Percentiles rank a stretch among this genome's conserved stretches.
These are phyloP conservation scores for Reticulascus tulasneorum DNA, from an alignment of 2,329 filamentous ascomycete species.

Conservation along the genomic window DNA sequence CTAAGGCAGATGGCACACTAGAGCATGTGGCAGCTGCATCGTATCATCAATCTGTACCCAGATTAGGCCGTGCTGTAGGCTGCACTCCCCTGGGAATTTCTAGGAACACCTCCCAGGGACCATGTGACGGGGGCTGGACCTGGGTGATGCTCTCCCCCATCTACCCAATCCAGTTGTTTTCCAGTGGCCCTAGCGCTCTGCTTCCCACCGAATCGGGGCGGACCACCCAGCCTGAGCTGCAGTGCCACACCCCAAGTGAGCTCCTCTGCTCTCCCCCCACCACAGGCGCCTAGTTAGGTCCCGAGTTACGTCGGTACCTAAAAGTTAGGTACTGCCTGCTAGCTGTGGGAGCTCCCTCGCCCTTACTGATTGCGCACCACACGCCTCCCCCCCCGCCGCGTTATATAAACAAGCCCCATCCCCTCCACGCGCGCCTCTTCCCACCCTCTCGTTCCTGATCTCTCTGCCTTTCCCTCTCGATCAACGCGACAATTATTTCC, in stretches of 20 bases:
- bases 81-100: conserved; percentile 1
- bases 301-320: too few species aligned
- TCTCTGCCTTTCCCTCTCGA: conserved; percentile 18
- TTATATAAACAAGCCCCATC: conserved; percentile 57
- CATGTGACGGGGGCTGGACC: conserved; percentile 4
- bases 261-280: background rate
- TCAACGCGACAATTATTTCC: conserved; percentile 18
- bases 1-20: background rate
- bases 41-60: too few species aligned
- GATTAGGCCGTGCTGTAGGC: conserved; percentile 6
- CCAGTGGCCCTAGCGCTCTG: too few species aligned
- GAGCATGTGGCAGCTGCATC: too few species aligned
- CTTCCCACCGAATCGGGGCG: background rate
- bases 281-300: conserved; percentile 2
- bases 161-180: too few species aligned
- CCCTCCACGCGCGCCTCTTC: conserved; percentile 46
- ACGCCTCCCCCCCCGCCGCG: conserved; percentile 48
- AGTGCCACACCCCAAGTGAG: background rate
- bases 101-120: conserved; percentile 2
- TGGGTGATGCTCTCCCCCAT: too few species aligned
- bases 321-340: background rate
- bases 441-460: conserved; percentile 30
- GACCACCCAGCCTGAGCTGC: conserved; percentile 1
- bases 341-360: background rate
- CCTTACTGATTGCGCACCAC: conserved; percentile 53